These are phyloP conservation scores for Salicornia ramosissima DNA, from an alignment of 148 eudicot species.

Conservation along the genomic window DNA sequence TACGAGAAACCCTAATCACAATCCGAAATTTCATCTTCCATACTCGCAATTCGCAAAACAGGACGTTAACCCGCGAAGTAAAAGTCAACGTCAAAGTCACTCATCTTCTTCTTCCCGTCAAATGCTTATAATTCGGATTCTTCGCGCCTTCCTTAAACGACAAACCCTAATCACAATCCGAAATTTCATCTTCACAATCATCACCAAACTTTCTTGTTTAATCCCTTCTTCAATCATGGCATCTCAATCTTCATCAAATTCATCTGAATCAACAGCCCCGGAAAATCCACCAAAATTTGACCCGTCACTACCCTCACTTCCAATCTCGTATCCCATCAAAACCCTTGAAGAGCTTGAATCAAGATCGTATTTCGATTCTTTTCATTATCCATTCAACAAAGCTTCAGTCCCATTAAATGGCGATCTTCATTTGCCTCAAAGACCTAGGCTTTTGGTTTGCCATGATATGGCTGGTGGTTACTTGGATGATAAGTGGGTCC, in stretches of 20 bases:
- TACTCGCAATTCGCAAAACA: no score
- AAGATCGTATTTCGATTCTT: constrained; percentile 59
- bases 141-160: constrained; percentile 40
- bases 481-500: constrained; percentile 62
- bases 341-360: constrained; percentile 68
- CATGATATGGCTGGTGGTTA: constrained; percentile 97
- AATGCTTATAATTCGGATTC: constrained; percentile 29
- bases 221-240: constrained; percentile 18
- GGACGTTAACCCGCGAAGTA: no score
- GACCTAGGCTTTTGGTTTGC: constrained; percentile 66
- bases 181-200: constrained; percentile 28
- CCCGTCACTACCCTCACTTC: constrained; percentile 47
- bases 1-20: no score
- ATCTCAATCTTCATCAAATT: constrained; percentile 10
- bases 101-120: constrained; percentile 12
- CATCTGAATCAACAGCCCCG: constrained; percentile 16
- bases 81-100: neutral
- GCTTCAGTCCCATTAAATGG: constrained; percentile 29
- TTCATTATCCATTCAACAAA: constrained; percentile 65
- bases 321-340: constrained; percentile 67
- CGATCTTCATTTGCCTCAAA: constrained; percentile 30
- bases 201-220: constrained; percentile 15
- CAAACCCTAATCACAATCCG: constrained; percentile 36
- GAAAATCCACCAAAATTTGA: constrained; percentile 36
- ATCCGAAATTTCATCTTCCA: no score